A percentile compares a stretch with the other conserved stretches of the same genome.
phyloP scores from a whole-genome alignment of 805 yeast species.

The Maudiozyma turicensis region DNA sequence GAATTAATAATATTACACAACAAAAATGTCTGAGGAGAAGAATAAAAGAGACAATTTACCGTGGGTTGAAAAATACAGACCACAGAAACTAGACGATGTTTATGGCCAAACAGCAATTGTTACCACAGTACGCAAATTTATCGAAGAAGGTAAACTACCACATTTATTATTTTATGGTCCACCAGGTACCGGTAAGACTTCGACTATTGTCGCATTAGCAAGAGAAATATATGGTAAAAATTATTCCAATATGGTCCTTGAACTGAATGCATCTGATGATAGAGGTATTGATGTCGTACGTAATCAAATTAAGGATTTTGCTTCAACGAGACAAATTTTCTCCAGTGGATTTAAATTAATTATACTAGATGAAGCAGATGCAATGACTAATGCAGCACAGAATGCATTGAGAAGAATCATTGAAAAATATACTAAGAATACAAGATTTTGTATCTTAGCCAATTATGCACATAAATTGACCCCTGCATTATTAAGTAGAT shows the following conservation, averaged over 20 bases:
- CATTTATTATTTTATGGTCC: slow-evolving; percentile 92
- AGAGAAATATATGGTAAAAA: slow-evolving; percentile 75
- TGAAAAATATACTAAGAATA: slow-evolving; percentile 87
- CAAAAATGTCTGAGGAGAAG: neutral
- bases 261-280: slow-evolving; percentile 93
- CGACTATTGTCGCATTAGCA: slow-evolving; percentile 81
- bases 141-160: slow-evolving; percentile 74
- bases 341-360: slow-evolving; percentile 76
- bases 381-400: slow-evolving; percentile 84
- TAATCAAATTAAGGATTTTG: slow-evolving; percentile 92
- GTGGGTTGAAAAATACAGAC: slow-evolving; percentile 96
- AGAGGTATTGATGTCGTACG: slow-evolving; percentile 98
- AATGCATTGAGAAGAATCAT: slow-evolving; percentile 71
- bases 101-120: slow-evolving; percentile 87
- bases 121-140: slow-evolving; percentile 74
- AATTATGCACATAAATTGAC: slow-evolving; percentile 92
- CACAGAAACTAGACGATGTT: slow-evolving; percentile 71
- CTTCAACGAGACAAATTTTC: slow-evolving; percentile 90
- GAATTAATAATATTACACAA: too few species aligned
- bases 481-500: slow-evolving; percentile 89
- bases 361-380: slow-evolving; percentile 92
- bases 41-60: slow-evolving; percentile 37
- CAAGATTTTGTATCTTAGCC: slow-evolving; percentile 92
- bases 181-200: slow-evolving; percentile 90
- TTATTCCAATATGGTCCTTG: slow-evolving; percentile 83